Evolutionary conservation across 1,284 basidiomycete species (phyloP).

Genomic region (Neolentinus lepideus): DNA sequence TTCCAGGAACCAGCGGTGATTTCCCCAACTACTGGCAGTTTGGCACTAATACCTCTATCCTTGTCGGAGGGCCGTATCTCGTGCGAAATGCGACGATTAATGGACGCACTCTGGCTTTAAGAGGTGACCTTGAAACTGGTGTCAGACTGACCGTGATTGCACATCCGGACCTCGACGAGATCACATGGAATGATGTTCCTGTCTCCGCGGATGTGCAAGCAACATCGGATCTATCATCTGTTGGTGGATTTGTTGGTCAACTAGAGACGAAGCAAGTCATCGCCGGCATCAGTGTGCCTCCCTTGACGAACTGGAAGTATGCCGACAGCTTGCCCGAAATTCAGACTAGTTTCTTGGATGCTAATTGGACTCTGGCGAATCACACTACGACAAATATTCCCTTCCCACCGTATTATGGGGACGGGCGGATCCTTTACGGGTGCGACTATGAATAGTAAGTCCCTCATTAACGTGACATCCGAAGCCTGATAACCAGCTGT

Average conservation of each 20-base stretch:
- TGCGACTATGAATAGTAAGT: conserved; percentile 78
- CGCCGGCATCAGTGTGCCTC: conserved; percentile 21
- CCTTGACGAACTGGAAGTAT: conserved; percentile 59
- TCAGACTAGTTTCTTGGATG: conserved; percentile 45
- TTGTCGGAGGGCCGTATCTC: conserved; percentile 49
- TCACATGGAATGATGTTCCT: conserved; percentile 65
- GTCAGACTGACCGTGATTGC: conserved; percentile 43
- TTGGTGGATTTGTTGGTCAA: conserved; percentile 17
- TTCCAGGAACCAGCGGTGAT: conserved; percentile 21
- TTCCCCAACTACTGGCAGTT: conserved; percentile 40
- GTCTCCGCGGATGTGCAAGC: conserved; percentile 20
- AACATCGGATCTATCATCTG: background rate
- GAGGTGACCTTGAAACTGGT: conserved; percentile 39
- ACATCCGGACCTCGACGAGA: conserved; percentile 36
- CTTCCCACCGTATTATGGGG: conserved; percentile 59
- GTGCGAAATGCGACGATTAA: conserved; percentile 42
- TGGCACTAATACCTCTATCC: conserved; percentile 41
- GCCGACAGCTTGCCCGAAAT: conserved; percentile 69
- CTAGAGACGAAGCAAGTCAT: conserved; percentile 13
- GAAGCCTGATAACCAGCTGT: background rate
- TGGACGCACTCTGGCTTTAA: conserved; percentile 31
- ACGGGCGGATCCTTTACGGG: conserved; percentile 66
- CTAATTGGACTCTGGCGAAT: conserved; percentile 56
- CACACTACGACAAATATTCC: conserved; percentile 67
- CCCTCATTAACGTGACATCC: background rate